Evolutionary conservation across 2,329 filamentous ascomycete genomes (phyloP).

Genomic region (Xylaria sp.): DNA sequence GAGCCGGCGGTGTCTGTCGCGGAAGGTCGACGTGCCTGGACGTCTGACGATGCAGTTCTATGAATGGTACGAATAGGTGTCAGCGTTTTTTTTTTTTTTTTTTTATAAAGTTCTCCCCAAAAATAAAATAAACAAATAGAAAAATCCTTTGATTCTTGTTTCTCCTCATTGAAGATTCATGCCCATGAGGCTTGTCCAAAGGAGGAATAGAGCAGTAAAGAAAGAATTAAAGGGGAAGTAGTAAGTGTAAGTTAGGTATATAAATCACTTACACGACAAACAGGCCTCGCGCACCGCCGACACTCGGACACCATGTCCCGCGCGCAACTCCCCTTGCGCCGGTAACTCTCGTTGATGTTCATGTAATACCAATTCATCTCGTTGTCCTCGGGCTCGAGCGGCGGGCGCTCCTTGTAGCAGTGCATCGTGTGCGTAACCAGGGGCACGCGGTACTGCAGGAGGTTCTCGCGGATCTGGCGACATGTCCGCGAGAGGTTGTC

Average conservation of each 20-base stretch:
- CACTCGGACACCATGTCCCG: conserved; percentile 88
- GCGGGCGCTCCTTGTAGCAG: conserved; percentile 76
- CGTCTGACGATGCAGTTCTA: conserved; percentile 93
- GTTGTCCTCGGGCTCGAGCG: conserved; percentile 65
- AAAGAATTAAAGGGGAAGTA: background rate
- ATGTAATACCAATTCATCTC: conserved; percentile 71
- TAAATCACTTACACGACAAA: conserved; percentile 77
- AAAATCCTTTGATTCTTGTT: background rate
- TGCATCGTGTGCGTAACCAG: conserved; percentile 80
- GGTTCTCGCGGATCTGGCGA: conserved; percentile 78
- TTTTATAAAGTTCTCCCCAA: background rate
- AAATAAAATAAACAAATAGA: background rate
- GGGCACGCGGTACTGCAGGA: conserved; percentile 81
- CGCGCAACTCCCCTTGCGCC: conserved; percentile 80
- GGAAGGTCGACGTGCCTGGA: conserved; percentile 73
- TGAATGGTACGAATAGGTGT: conserved; percentile 28
- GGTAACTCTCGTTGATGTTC: conserved; percentile 58
- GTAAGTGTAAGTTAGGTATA: background rate
- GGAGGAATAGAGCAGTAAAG: background rate
- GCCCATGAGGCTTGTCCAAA: background rate
- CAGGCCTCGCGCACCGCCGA: conserved; percentile 77
- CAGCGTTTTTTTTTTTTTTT: background rate
- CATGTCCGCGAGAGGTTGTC: conserved; percentile 86
- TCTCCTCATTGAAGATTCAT: background rate
- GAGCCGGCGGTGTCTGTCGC: conserved; percentile 81